A percentile compares a stretch with the other conserved stretches of the same genome.
Conservation (phyloP, 345 rosid genomes). For the Hibiscus syriacus region DNA sequence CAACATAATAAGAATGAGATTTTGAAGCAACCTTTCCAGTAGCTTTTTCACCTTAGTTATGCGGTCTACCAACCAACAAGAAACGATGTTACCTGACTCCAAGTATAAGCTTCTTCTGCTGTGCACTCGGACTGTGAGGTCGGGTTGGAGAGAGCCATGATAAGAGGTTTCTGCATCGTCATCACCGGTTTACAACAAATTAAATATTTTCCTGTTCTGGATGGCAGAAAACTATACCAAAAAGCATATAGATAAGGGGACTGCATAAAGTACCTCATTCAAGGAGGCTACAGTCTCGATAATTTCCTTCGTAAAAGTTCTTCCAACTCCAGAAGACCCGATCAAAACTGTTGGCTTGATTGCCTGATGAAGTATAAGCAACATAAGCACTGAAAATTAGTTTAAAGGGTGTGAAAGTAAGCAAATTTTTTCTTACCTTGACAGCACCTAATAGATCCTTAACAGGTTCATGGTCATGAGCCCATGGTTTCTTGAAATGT, state of each 20-base stretch:
- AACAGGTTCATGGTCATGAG: conserved; percentile 84
- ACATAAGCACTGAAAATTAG: not conserved
- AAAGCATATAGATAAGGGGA: not conserved
- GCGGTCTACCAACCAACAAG: not conserved
- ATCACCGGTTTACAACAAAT: conserved; percentile 2
- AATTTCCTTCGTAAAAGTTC: conserved; percentile 81
- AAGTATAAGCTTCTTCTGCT: conserved; percentile 94
- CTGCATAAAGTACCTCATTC: conserved; percentile 48
- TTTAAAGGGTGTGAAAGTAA: not conserved
- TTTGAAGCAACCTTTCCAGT: not conserved
- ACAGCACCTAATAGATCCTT: conserved; percentile 64
- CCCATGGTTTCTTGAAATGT: conserved; percentile 96
- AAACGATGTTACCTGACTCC: conserved; percentile 55
- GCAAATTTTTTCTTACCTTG: conserved; percentile 35
- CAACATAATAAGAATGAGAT: not conserved
- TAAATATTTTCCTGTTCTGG: not conserved
- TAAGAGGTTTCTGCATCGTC: conserved; percentile 67
- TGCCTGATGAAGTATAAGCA: conserved; percentile 32
- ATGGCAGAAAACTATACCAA: not conserved
- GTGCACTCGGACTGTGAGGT: conserved; percentile 97
- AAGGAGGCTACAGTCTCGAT: conserved; percentile 77
- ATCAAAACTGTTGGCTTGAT: conserved; percentile 83
- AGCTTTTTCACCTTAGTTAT: not conserved
- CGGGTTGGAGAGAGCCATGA: conserved; percentile 96
- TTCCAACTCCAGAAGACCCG: conserved; percentile 87